Evolutionary conservation across 176 grass and related monocot species (phyloP), one percentile per base, ranked within the genome.

Genomic region (Dendrocalamus sinicus): DNA sequence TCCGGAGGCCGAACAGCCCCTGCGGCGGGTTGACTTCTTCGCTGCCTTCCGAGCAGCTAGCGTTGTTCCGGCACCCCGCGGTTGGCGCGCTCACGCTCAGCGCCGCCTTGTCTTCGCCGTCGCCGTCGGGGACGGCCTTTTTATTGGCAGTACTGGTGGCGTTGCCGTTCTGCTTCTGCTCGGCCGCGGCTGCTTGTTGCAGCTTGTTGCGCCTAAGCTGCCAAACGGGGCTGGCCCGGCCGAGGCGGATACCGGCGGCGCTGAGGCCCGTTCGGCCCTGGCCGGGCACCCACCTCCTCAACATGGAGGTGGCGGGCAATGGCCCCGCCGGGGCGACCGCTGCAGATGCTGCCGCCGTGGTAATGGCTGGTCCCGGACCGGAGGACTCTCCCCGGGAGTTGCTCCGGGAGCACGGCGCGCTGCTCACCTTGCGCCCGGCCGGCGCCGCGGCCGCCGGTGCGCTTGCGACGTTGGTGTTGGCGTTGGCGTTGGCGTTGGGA

Each of bases 321-420:
- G 70, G 55, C 17, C 43, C 71, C 3, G 84, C 52, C 16, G 50
- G 81, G 4, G 17, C 48, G 1, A 41, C 73, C 11, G 66, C 50
- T 1, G 62, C 44, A 0, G 60, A 76, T 3, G 67, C 71, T 1
- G 76, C 80, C 13, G 5, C 15, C 0, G 88, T 48, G 6, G 35
- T 68, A 0, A 26, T 57, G 4, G 83, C 69, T 73, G 76, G 35
- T 22, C 15, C 69, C 3, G 78, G 11, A 8, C 28, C 92, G 12
- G 89, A 89, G 32, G 92, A 85, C 61, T 99, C 96, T 16, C 90
- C 96, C 10, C 92, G 92, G 54, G 96, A 99, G 92, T 99, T 99
- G 84, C 96, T 99, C 30, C 96, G 84, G 10, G 96, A 99, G 76
- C 96, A 99, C 1, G 96, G 96, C 3, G 96, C 96, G 78, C 96